phyloP scores from a whole-genome alignment of 345 rosid species.

The Gossypium australe region DNA sequence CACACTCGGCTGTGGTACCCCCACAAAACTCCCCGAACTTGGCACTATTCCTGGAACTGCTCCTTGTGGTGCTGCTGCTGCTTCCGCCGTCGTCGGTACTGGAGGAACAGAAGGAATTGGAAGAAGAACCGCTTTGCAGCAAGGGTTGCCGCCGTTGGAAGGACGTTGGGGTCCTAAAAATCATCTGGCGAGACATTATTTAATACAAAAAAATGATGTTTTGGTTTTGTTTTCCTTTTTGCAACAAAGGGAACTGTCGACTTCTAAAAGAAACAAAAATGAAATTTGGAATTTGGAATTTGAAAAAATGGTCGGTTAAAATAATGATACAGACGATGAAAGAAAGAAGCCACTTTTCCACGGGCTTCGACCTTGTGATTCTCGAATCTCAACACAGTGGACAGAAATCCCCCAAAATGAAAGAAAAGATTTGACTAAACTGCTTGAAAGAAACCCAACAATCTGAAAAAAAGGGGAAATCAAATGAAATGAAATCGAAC shows the following conservation, averaged over 20 bases:
- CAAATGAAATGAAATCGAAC: background rate
- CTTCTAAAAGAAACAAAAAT: conserved; percentile 1
- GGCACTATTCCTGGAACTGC: conserved; percentile 14
- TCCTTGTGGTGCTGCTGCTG: background rate
- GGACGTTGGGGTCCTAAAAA: background rate
- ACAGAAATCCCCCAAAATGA: background rate
- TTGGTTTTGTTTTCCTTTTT: background rate
- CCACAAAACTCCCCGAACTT: conserved; percentile 40
- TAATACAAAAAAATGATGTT: background rate
- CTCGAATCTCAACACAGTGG: background rate
- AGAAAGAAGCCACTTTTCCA: background rate
- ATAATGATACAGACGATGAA: background rate
- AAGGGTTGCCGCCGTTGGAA: conserved; percentile 7
- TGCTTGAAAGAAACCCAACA: background rate
- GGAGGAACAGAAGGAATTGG: conserved; percentile 3
- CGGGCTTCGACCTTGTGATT: background rate
- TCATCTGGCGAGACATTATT: conserved; percentile 14
- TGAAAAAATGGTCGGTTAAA: background rate
- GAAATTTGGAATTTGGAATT: background rate
- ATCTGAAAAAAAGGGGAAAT: background rate
- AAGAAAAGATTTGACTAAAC: background rate
- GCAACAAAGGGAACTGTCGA: background rate
- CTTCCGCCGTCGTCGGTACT: conserved; percentile 11
- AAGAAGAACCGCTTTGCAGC: conserved; percentile 14
- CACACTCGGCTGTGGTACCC: conserved; percentile 66